A percentile compares a stretch with the other conserved stretches of the same genome.
Evolutionary conservation across 106 monocot species (phyloP).

Genomic region (Phalaenopsis equestris): DNA sequence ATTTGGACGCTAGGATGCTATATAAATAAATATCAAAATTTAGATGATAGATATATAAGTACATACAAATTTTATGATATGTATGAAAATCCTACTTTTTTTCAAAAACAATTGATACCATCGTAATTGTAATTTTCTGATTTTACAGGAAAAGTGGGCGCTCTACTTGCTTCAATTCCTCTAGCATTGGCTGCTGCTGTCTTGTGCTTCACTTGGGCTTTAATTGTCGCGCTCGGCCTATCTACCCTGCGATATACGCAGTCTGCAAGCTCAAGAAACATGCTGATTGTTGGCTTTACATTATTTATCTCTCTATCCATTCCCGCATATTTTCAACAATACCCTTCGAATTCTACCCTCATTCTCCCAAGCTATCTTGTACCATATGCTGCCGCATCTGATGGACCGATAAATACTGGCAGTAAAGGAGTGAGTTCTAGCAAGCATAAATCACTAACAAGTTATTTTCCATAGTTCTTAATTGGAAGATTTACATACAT

Average conservation of each 20-base stretch:
- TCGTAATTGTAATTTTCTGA: neutral
- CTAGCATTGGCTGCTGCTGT: slow-evolving; percentile 84
- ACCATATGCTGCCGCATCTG: slow-evolving; percentile 87
- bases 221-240: slow-evolving; percentile 73
- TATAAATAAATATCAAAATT: too few relatives aligned
- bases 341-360: slow-evolving; percentile 63
- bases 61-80: too few relatives aligned
- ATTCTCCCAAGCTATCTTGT: slow-evolving; percentile 85
- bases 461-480: too few relatives aligned
- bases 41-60: too few relatives aligned
- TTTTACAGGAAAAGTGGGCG: slow-evolving; percentile 82
- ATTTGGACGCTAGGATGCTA: too few relatives aligned
- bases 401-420: slow-evolving; percentile 65
- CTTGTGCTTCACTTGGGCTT: slow-evolving; percentile 93
- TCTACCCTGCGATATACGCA: slow-evolving; percentile 85
- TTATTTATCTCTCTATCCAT: slow-evolving; percentile 87
- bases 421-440: slow-evolving; percentile 51
- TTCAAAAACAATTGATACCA: neutral
- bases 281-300: slow-evolving; percentile 91
- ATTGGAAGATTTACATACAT: too few relatives aligned
- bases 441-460: neutral
- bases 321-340: slow-evolving; percentile 90
- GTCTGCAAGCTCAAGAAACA: slow-evolving; percentile 82
- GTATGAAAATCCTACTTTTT: too few relatives aligned
- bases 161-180: slow-evolving; percentile 90